These are phyloP conservation scores for Zygoascus meyerae DNA, from an alignment of 1,139 yeast genomes.

Conservation along the genomic window DNA sequence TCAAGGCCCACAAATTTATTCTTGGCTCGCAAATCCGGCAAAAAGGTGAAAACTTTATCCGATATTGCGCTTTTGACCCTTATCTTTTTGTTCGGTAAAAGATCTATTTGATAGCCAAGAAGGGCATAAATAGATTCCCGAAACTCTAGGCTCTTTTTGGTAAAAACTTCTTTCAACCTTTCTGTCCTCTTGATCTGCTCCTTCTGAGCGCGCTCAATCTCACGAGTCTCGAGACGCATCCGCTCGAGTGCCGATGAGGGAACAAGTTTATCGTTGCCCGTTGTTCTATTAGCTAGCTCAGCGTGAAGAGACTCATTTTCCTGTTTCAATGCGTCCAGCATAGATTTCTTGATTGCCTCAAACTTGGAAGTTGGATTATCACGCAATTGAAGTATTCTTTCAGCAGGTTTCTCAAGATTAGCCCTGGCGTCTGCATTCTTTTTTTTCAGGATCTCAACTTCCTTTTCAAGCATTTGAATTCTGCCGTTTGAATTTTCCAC, in stretches of 20 bases:
- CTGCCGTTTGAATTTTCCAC: slow-evolving; percentile 21
- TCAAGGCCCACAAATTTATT: slow-evolving; percentile 32
- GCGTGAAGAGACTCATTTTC: slow-evolving; percentile 57
- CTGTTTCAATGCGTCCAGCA: slow-evolving; percentile 45
- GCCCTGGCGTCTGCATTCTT: slow-evolving; percentile 13
- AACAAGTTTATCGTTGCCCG: slow-evolving; percentile 29
- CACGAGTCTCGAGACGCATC: slow-evolving; percentile 49
- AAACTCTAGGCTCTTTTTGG: slow-evolving; percentile 69
- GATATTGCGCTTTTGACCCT: slow-evolving; percentile 58
- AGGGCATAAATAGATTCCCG: slow-evolving; percentile 62
- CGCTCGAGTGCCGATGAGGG: slow-evolving; percentile 66
- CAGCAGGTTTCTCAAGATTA: slow-evolving; percentile 15
- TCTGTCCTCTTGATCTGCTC: slow-evolving; percentile 51
- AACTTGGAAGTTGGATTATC: slow-evolving; percentile 63
- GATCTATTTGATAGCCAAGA: slow-evolving; percentile 71
- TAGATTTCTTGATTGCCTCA: slow-evolving; percentile 54
- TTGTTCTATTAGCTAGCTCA: slow-evolving; percentile 18
- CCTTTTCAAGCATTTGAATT: slow-evolving; percentile 23
- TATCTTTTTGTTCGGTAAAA: slow-evolving; percentile 60
- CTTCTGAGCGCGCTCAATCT: slow-evolving; percentile 45
- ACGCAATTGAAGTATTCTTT: slow-evolving; percentile 56
- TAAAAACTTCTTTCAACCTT: slow-evolving; percentile 58
- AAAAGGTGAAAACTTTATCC: slow-evolving; percentile 35
- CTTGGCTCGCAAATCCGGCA: slow-evolving; percentile 33
- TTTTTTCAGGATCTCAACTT: slow-evolving; percentile 29